Percentiles rank a stretch among this genome's conserved stretches.
Evolutionary conservation across 148 eudicot species (phyloP).

Genomic region (Dysphania ambrosioides): DNA sequence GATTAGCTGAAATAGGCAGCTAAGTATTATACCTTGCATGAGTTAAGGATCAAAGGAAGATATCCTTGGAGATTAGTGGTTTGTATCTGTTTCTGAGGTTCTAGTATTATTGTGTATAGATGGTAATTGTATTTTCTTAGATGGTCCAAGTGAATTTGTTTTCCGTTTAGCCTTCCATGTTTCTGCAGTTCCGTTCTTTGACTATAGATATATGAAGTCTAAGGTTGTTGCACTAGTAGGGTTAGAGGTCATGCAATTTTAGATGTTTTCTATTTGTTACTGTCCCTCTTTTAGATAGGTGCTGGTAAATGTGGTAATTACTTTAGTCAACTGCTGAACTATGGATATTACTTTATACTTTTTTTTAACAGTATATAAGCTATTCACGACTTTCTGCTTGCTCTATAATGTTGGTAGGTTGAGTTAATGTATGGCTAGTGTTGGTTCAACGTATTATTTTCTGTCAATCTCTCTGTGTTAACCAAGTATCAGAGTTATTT

Average conservation of each 20-base stretch:
- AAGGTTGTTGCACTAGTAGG: neutral
- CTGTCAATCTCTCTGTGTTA: too few relatives aligned
- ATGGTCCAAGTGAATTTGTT: too few relatives aligned
- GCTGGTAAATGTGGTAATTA: too few relatives aligned
- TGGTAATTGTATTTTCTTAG: too few relatives aligned
- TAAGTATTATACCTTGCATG: neutral
- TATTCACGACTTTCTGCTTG: neutral
- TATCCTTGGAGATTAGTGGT: neutral
- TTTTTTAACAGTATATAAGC: neutral
- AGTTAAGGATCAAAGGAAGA: neutral
- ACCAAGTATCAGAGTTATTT: neutral
- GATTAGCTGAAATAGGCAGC: neutral
- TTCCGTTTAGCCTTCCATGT: neutral
- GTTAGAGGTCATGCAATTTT: neutral
- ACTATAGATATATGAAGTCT: neutral
- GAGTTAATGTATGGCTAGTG: neutral
- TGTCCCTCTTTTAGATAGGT: too few relatives aligned
- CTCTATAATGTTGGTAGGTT: neutral
- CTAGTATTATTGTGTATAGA: too few relatives aligned
- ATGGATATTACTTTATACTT: too few relatives aligned
- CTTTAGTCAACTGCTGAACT: too few relatives aligned
- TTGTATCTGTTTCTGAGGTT: neutral
- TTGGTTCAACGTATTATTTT: too few relatives aligned
- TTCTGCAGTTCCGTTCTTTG: neutral
- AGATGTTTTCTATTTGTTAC: too few relatives aligned